Evolutionary conservation across 1,284 basidiomycete genomes (phyloP), one percentile per base, ranked within the genome.

Genomic region (Mycena sp.): DNA sequence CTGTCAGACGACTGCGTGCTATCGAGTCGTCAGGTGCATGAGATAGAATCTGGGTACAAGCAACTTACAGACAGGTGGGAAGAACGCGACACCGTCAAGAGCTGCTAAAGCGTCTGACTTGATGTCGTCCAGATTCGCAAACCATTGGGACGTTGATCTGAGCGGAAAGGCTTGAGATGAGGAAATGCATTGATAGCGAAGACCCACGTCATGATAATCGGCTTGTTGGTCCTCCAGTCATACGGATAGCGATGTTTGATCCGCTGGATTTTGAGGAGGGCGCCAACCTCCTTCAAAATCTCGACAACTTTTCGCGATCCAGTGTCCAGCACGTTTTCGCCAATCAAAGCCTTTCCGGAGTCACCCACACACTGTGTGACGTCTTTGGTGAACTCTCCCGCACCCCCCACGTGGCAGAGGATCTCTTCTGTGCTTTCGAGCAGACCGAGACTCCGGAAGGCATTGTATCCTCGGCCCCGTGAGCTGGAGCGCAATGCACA

Each of bases 141-240:
- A 99, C 97, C 97, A 99, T 71, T 99, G 97, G 0, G 94, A 95
- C 2, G 97, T 99, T 0, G 96, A 94, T n/a, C 95, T 95, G 67
- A 9, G 44, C 45, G 53, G 16, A 49, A 19, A 11, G 4, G 41
- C 6, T 26, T 44, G 37, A 23, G 23, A 56, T 4, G 19, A 0
- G 9, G 44, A 32, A 28, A 40, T 62, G 48, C 4, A 29, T 26
- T 35, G 29, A 28, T 29, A 45, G 6, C n/a, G n/a, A n/a, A n/a
- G n/a, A 78, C 87, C 66, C 73, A 94, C 93, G 91, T 90, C 53
- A 95, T 87, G 65, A 99, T 95, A 69, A 99, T 89, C 0, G 97
- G 97, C 73, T 94, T 82, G 70, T 96, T 90, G 1, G 97, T 97
- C 75, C 95, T 93, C 97, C 97, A 99, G 74, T 99, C 97, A 74